These are phyloP conservation scores for Tephrocybe sp. DNA, from an alignment of 768 basidiomycete genomes.

Conservation along the genomic window DNA sequence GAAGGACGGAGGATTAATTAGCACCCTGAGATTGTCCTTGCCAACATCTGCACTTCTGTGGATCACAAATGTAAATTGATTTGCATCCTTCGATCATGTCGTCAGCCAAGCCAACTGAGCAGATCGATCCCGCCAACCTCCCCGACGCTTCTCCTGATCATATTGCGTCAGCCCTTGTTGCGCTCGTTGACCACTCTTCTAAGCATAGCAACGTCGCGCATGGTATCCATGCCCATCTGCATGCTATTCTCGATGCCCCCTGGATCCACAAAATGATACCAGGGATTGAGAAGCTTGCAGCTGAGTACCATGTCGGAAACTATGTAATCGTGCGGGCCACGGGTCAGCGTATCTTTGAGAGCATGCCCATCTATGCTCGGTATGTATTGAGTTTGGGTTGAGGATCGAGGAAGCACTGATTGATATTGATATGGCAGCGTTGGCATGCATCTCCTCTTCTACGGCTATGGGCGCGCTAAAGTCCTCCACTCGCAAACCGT, in stretches of 20 bases:
- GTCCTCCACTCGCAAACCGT: constrained; percentile 45
- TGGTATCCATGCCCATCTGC: constrained; percentile 30
- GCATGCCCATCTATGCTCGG: constrained; percentile 70
- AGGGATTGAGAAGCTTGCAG: constrained; percentile 51
- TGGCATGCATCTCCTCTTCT: constrained; percentile 78
- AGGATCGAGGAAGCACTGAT: neutral
- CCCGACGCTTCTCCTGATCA: constrained; percentile 31
- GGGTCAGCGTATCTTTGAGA: constrained; percentile 59
- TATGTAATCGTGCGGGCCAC: constrained; percentile 49
- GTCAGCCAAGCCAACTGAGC: constrained; percentile 10
- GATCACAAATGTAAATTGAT: constrained; percentile 10
- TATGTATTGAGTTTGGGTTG: constrained; percentile 13
- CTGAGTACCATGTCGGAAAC: constrained; percentile 55
- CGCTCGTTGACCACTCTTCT: constrained; percentile 35
- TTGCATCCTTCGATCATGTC: neutral
- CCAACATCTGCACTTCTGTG: neutral
- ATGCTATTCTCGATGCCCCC: constrained; percentile 24
- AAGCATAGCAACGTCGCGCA: constrained; percentile 23
- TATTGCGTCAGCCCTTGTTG: constrained; percentile 28
- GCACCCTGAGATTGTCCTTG: neutral
- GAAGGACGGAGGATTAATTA: neutral
- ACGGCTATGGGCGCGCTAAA: constrained; percentile 47
- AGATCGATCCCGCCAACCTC: constrained; percentile 31
- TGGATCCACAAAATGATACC: constrained; percentile 50
- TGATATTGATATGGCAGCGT: constrained; percentile 28